Base-by-base conservation (phyloP, 495 filamentous ascomycete species). In the Lophium mytilinum region DNA sequence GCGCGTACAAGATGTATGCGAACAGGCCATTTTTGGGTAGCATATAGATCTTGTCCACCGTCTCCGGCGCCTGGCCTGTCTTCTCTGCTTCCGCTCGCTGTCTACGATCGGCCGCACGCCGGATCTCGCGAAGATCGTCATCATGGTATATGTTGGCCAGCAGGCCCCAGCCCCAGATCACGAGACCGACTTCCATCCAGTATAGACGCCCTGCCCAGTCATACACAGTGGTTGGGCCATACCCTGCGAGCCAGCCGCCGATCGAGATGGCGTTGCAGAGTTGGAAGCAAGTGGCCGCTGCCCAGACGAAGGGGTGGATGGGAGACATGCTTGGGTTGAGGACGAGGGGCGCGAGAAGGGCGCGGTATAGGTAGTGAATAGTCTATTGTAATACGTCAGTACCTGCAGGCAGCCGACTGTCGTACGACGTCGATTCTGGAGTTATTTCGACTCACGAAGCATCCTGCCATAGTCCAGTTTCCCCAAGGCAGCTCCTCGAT, bases 241-340 rank as follows among this genome's bases (percentile, higher is more conserved):
- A 87, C 34, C 84, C 88, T 1, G 78, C 84, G 6, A 97, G 73
- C 87, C 88, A 97, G 52, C 84, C 80, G 34, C 85, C 88, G 36
- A 98, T 73, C 53, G 80, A 82, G 8, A 80, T 75, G 0, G 84
- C 87, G 68, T 98, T 98, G 67, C 79, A 66, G 64, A 91, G 61
- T 65, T 98, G 92, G 73, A 95, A 96, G 21, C 60, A 0, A 36
- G 84, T 53, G 1, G 81, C 91, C 4, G 67, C 71, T 41, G 70
- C 6, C 75, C 82, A 83, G 57, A 96, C 72, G 15, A 80, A 52
- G 9, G 78, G 59, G 68, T 73, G 87, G 50, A 92, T 86, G 19
- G 90, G 91, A 9, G 90, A 90, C 86, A 98, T 96, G 70, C 82
- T 87, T 0, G 90, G 90, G 52, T 90, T 89, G 34, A 90, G 76